A percentile compares a stretch with the other conserved stretches of the same genome.
Evolutionary conservation across 805 yeast genomes (phyloP).

Genomic region (Metschnikowia shivogae): DNA sequence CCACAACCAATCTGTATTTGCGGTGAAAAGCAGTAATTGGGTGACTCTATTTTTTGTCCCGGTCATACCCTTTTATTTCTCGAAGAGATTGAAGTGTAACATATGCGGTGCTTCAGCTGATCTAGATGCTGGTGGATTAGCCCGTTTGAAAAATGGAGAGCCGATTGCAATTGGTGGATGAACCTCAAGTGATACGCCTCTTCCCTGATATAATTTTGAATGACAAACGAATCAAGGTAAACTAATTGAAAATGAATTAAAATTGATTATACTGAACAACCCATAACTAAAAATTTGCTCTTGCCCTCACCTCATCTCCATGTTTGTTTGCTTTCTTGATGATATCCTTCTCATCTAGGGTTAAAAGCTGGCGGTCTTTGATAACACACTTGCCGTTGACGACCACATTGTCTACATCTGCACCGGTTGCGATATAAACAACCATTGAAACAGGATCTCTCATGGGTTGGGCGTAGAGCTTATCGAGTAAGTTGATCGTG

Average conservation of each 20-base stretch:
- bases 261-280: neutral
- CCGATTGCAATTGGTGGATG: conserved; percentile 17
- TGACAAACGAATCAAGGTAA: neutral
- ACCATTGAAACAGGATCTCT: conserved; percentile 22
- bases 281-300: conserved; percentile 8
- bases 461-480: conserved; percentile 20
- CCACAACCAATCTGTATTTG: conserved; percentile 51
- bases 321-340: conserved; percentile 11
- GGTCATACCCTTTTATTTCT: conserved; percentile 15
- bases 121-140: conserved; percentile 13
- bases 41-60: conserved; percentile 25
- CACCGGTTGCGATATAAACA: conserved; percentile 21
- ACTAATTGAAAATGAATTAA: neutral
- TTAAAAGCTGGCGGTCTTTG: conserved; percentile 7
- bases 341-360: conserved; percentile 11
- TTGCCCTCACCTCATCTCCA: conserved; percentile 10
- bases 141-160: conserved; percentile 13
- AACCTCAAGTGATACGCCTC: neutral
- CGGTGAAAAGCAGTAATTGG: conserved; percentile 50
- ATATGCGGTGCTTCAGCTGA: conserved; percentile 20
- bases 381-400: conserved; percentile 9
- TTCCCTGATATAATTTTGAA: neutral
- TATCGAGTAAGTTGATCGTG: conserved; percentile 16
- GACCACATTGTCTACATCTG: conserved; percentile 17
- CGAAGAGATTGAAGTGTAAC: conserved; percentile 14